Conservation (phyloP, 331 rosid genomes). For the Rhamnella rubrinervis region DNA sequence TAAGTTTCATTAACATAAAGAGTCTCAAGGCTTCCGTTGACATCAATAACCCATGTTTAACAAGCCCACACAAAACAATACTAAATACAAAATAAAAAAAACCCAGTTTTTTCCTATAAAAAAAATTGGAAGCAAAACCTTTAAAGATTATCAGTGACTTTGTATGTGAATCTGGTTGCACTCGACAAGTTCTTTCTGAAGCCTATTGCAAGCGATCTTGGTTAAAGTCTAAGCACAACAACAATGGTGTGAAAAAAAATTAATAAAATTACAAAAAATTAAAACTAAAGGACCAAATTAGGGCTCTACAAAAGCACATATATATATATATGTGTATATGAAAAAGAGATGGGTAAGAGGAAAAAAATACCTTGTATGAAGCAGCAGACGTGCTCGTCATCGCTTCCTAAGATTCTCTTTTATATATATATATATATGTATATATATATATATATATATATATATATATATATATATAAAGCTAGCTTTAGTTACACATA, state of each 20-base stretch:
- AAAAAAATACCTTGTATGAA: conserved; percentile 67
- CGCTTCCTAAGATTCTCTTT: no score
- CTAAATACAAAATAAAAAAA: background rate
- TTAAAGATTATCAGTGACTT: conserved; percentile 91
- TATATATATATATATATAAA: no score
- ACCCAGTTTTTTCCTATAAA: background rate
- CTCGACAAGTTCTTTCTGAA: conserved; percentile 95
- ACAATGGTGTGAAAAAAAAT: conserved; percentile 1
- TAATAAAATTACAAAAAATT: background rate
- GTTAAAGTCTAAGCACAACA: conserved; percentile 61
- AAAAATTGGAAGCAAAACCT: conserved; percentile 38
- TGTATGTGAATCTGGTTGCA: conserved; percentile 87
- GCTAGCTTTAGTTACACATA: no score
- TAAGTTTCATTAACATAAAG: conserved; percentile 83
- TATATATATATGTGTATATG: background rate
- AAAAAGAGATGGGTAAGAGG: conserved; percentile 13
- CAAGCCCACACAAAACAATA: background rate
- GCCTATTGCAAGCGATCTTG: conserved; percentile 96
- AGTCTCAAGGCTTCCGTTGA: conserved; percentile 87
- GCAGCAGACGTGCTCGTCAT: no score
- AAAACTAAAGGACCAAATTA: background rate
- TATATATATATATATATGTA: no score
- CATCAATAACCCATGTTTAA: conserved; percentile 98
- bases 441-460: no score
- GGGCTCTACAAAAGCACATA: background rate